These are phyloP conservation scores for Nepenthes alata DNA, from an alignment of 179 eudicot genomes.

Conservation along the genomic window DNA sequence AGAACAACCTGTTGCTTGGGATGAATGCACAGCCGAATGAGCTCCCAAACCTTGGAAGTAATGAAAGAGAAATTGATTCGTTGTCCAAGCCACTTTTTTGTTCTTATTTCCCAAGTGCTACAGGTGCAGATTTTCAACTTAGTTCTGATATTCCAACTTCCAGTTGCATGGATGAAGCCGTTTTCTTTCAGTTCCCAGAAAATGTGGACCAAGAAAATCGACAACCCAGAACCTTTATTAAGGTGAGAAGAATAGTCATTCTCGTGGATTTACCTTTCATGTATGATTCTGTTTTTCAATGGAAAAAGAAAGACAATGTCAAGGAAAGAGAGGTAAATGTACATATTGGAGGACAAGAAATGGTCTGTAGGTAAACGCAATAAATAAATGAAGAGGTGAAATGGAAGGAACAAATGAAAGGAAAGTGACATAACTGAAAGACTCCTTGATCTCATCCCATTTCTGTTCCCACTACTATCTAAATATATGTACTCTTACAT, in stretches of 20 bases:
- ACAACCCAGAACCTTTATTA: constrained; percentile 10
- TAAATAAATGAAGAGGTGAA: too few relatives aligned
- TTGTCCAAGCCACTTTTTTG: constrained; percentile 17
- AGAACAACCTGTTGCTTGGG: constrained; percentile 38
- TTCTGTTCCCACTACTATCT: too few relatives aligned
- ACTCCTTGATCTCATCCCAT: too few relatives aligned
- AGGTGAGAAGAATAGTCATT: constrained; percentile 5
- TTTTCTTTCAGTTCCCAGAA: constrained; percentile 9
- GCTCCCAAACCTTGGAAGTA: constrained; percentile 16
- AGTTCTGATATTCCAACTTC: constrained; percentile 4
- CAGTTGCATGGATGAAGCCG: constrained; percentile 13
- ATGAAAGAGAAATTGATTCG: constrained; percentile 28
- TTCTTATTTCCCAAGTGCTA: constrained; percentile 3
- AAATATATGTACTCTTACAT: too few relatives aligned
- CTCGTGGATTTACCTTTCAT: background rate
- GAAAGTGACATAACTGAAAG: too few relatives aligned
- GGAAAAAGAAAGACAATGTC: too few relatives aligned
- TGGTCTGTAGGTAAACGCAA: too few relatives aligned
- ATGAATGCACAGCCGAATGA: constrained; percentile 28
- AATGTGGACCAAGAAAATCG: constrained; percentile 9
- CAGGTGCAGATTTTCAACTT: constrained; percentile 5
- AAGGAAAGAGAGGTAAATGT: too few relatives aligned
- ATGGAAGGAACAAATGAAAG: too few relatives aligned
- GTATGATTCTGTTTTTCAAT: too few relatives aligned
- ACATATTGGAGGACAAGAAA: too few relatives aligned